A percentile compares a stretch with the other conserved stretches of the same genome.
Evolutionary conservation across 345 rosid genomes (phyloP).

Genomic region (Eucalyptus brandiana): DNA sequence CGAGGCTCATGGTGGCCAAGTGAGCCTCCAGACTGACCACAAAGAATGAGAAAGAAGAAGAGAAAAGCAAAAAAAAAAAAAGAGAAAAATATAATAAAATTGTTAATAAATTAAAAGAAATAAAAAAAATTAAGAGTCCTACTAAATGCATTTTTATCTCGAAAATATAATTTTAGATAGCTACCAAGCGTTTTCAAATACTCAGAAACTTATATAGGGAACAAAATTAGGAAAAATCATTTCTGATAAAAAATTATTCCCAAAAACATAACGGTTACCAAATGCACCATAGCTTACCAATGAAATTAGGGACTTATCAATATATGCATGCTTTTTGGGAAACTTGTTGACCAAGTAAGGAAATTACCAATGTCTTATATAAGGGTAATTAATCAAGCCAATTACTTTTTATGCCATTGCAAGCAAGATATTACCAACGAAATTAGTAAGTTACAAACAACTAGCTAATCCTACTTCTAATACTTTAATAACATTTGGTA

Average conservation of each 20-base stretch:
- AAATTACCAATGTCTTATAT: background rate
- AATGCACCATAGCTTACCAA: rapidly evolving
- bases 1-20: too few species aligned
- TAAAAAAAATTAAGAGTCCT: too few species aligned
- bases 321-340: background rate
- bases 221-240: rapidly evolving
- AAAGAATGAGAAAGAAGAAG: too few species aligned
- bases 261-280: rapidly evolving
- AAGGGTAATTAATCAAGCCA: background rate
- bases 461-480: background rate
- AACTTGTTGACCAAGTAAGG: background rate
- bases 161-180: too few species aligned
- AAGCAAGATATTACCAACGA: background rate
- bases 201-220: rapidly evolving
- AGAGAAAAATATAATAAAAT: too few species aligned
- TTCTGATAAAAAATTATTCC: too few species aligned
- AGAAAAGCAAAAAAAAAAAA: too few species aligned
- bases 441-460: background rate
- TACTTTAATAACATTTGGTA: background rate
- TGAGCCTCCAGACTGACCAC: rapidly evolving
- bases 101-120: too few species aligned
- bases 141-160: too few species aligned
- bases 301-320: background rate
- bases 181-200: rapidly evolving
- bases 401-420: background rate